Percentiles rank a stretch among this genome's conserved stretches.
These are phyloP conservation scores for Pleoardoris graminearum DNA, from an alignment of 2,329 filamentous ascomycete species.

Conservation along the genomic window DNA sequence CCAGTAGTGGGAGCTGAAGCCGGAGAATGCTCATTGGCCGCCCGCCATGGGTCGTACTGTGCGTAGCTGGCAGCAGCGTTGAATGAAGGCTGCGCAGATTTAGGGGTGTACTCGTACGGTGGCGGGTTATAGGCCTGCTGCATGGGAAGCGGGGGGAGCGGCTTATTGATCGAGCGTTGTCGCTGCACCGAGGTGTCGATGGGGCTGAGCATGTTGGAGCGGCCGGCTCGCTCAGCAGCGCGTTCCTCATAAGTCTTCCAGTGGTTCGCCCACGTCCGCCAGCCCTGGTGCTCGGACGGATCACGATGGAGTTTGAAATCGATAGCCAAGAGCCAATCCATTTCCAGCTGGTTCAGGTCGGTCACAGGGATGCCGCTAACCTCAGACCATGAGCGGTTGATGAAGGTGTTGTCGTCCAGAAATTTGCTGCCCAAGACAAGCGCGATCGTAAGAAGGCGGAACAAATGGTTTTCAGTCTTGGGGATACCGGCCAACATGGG, in stretches of 20 bases:
- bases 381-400: conserved; percentile 95
- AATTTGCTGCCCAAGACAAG: conserved; percentile 93
- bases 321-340: conserved; percentile 83
- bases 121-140: conserved; percentile 46
- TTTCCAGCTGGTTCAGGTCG: conserved; percentile 83
- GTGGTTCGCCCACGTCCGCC: conserved; percentile 65
- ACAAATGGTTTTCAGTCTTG: conserved; percentile 69
- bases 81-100: conserved; percentile 45
- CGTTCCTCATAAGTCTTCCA: conserved; percentile 67
- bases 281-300: conserved; percentile 73
- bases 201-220: conserved; percentile 57
- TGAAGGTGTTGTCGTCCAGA: conserved; percentile 94
- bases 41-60: conserved; percentile 50
- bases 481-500: conserved; percentile 65
- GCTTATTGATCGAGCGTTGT: conserved; percentile 54
- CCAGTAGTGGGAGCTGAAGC: conserved; percentile 59
- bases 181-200: conserved; percentile 68
- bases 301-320: conserved; percentile 86
- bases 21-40: conserved; percentile 53
- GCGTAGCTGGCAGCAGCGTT: conserved; percentile 37
- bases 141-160: conserved; percentile 44
- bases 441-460: conserved; percentile 83
- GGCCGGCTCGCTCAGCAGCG: conserved; percentile 46
- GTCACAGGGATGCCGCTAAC: conserved; percentile 85
- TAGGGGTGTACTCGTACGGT: conserved; percentile 41